A percentile compares a stretch with the other conserved stretches of the same genome.
Evolutionary conservation across 2,329 filamentous ascomycete genomes (phyloP).

Genomic region (Hypoxylon sp.): DNA sequence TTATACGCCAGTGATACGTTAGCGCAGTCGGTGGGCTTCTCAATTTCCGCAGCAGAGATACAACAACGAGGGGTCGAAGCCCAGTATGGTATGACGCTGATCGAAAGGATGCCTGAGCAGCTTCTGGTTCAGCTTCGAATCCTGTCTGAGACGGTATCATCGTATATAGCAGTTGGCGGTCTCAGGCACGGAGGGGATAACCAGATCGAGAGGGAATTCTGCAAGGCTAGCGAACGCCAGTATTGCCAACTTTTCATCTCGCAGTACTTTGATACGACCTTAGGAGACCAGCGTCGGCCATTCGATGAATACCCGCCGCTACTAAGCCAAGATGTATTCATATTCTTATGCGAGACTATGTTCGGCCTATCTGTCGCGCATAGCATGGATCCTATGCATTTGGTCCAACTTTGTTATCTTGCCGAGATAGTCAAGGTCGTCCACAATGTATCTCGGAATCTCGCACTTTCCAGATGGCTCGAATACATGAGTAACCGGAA

Average conservation of each 20-base stretch:
- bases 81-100: slow-evolving; percentile 78
- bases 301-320: slow-evolving; percentile 69
- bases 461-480: slow-evolving; percentile 66
- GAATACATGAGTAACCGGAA: slow-evolving; percentile 61
- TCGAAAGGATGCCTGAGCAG: slow-evolving; percentile 88
- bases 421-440: slow-evolving; percentile 91
- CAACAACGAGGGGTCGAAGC: slow-evolving; percentile 88
- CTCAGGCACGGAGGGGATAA: slow-evolving; percentile 73
- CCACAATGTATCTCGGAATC: slow-evolving; percentile 69
- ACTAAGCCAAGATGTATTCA: slow-evolving; percentile 78
- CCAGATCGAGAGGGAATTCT: slow-evolving; percentile 76
- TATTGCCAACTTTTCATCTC: slow-evolving; percentile 81
- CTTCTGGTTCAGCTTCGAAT: slow-evolving; percentile 89
- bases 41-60: slow-evolving; percentile 91
- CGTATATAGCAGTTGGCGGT: slow-evolving; percentile 84
- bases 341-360: slow-evolving; percentile 85
- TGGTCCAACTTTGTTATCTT: slow-evolving; percentile 88
- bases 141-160: slow-evolving; percentile 87
- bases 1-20: slow-evolving; percentile 71
- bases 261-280: slow-evolving; percentile 63
- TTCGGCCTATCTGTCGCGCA: slow-evolving; percentile 78
- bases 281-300: slow-evolving; percentile 58
- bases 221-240: slow-evolving; percentile 77
- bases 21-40: slow-evolving; percentile 80
- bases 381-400: slow-evolving; percentile 80